Conservation (phyloP, 805 yeast genomes). For the Candida corydali region DNA sequence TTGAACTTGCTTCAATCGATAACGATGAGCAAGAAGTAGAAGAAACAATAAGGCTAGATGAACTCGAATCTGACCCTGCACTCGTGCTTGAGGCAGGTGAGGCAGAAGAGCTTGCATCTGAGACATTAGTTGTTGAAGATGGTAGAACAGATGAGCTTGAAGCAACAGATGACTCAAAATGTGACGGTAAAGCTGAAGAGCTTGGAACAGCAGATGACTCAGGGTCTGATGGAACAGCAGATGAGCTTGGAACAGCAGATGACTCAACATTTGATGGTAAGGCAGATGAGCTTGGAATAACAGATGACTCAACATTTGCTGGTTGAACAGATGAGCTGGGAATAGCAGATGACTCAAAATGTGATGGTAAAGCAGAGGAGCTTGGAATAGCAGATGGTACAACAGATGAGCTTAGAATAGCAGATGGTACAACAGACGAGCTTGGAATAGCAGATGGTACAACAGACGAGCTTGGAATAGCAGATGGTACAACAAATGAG, state of each 20-base stretch:
- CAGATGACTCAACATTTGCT: too few relatives aligned
- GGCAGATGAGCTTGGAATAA: background rate
- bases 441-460: background rate
- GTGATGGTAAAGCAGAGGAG: too few relatives aligned
- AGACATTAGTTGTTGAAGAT: too few relatives aligned
- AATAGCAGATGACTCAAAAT: background rate
- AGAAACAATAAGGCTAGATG: background rate
- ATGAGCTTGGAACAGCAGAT: background rate
- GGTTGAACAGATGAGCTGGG: background rate
- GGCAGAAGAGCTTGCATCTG: slow-evolving; percentile 1
- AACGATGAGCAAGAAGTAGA: too few relatives aligned
- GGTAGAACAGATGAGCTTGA: background rate
- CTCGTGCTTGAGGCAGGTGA: background rate
- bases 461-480: background rate
- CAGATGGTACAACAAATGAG: background rate
- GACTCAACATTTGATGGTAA: background rate
- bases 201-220: background rate
- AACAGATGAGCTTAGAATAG: background rate
- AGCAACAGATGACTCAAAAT: too few relatives aligned
- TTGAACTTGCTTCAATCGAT: too few relatives aligned
- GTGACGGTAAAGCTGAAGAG: too few relatives aligned
- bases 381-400: background rate
- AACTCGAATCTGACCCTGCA: too few relatives aligned
- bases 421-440: background rate
- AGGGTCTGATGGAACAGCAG: background rate